Evolutionary conservation across 805 yeast species (phyloP), one percentile per base, ranked within the genome.

Genomic region (Tetrapisispora taiwanensis): DNA sequence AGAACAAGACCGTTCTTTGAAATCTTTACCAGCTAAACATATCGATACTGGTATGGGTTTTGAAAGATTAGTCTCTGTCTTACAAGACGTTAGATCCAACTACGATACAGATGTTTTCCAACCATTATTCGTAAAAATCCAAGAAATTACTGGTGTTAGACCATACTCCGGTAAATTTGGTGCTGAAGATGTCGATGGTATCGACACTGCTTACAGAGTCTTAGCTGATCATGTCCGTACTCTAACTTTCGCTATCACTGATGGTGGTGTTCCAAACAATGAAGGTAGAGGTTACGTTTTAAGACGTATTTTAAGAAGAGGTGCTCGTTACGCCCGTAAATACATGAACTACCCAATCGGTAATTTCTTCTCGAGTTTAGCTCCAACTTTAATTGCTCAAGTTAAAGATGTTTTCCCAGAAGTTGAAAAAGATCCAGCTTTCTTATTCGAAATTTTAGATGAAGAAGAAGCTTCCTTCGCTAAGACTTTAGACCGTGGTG

Each of bases 21-120:
- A 75, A 60, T 67, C 90, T 3, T 73, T 92, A 58, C 99, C 99
- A 36, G 89, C 89, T 41, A 83, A 90, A 68, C 99, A 92, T 63
- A 78, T 92, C 49, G 99, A 92, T 65, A 92, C 99, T 18, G 99
- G 99, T 69, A 77, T 92, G 88, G 99, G 99, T 36, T 92, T 89
- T 60, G 99, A 92, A 73, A 82, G 99, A 69, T 75, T 92, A 58
- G 99, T 92, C 26, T 87, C 96, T 3, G 81, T 90, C 42, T 74
- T 92, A 59, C 99, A 92, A 69, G 81, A 87, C 67, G 89, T 84
- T 58, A 69, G 76, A 54, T 89, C 97, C 39, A 92, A 92, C 71
- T 92, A 92, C 66, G 99, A 92, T 66, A 92, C 99, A 32, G 97
- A 92, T 63, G 96, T 90, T 34, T 92, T 92, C 73, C 73, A 77